phyloP scores from a whole-genome alignment of 352 stramenopile genomes.

The Pythium apleroticum region DNA sequence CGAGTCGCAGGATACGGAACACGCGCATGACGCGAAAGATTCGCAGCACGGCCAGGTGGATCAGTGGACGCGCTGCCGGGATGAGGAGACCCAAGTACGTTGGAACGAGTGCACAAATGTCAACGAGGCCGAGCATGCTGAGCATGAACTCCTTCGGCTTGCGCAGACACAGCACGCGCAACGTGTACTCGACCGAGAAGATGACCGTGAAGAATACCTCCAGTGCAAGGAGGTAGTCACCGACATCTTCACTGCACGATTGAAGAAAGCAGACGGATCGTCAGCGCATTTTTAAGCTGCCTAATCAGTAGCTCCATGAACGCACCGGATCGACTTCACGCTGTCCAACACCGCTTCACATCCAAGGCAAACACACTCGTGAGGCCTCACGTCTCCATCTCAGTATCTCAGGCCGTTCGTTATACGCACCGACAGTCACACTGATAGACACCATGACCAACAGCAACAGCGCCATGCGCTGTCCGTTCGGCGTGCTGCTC shows the following conservation, averaged over 20 bases:
- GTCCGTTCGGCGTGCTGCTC: slow-evolving; percentile 65
- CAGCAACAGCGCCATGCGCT: slow-evolving; percentile 62
- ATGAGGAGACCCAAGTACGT: slow-evolving; percentile 79
- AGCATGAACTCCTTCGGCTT: slow-evolving; percentile 61
- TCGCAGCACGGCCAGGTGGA: slow-evolving; percentile 73
- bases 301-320: not conserved
- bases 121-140: slow-evolving; percentile 72
- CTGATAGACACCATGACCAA: slow-evolving; percentile 72
- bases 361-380: slow-evolving; percentile 2
- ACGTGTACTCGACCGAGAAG: slow-evolving; percentile 76
- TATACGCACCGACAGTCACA: slow-evolving; percentile 45
- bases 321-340: slow-evolving; percentile 65
- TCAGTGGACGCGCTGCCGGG: slow-evolving; percentile 54
- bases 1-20: slow-evolving; percentile 71
- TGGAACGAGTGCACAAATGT: slow-evolving; percentile 74
- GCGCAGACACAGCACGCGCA: slow-evolving; percentile 64
- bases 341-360: slow-evolving; percentile 66
- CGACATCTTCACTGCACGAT: slow-evolving; percentile 45
- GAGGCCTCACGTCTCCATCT: not conserved
- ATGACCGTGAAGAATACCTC: slow-evolving; percentile 81
- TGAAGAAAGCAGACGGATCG: not conserved
- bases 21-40: slow-evolving; percentile 82
- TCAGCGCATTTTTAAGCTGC: not conserved
- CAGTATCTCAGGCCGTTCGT: not conserved
- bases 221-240: slow-evolving; percentile 60